Percentiles rank a stretch among this genome's conserved stretches.
Conservation (phyloP, 352 stramenopile genomes). For the Phytophthora megakarya region DNA sequence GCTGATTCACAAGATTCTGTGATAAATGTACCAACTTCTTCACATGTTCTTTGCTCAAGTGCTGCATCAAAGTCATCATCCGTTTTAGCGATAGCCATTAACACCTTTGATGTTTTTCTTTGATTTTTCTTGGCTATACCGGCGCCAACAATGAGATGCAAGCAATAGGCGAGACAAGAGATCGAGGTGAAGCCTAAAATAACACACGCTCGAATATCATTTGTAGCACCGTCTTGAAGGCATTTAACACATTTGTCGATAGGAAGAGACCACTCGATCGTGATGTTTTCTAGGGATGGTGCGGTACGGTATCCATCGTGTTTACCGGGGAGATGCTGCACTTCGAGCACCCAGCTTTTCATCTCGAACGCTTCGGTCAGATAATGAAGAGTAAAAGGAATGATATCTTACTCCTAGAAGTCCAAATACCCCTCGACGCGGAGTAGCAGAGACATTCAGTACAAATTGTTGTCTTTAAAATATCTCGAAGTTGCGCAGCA, state of each 20-base stretch:
- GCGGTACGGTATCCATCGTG: constrained; percentile 4
- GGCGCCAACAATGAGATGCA: constrained; percentile 5
- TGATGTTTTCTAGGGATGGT: neutral
- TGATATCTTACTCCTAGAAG: constrained; percentile 4
- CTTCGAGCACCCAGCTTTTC: neutral
- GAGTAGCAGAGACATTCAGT: constrained; percentile 9
- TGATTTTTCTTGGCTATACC: constrained; percentile 12
- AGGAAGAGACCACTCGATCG: neutral
- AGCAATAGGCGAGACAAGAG: constrained; percentile 7
- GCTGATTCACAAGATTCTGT: neutral
- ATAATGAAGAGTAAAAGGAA: constrained; percentile 10
- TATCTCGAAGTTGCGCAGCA: neutral
- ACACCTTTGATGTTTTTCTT: neutral
- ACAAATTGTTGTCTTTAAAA: neutral
- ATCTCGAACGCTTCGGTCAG: neutral
- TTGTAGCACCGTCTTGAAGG: constrained; percentile 8
- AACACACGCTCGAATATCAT: neutral
- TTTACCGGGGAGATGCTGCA: neutral
- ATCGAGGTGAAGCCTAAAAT: neutral
- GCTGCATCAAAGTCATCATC: neutral
- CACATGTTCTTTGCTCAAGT: neutral
- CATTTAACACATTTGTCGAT: constrained; percentile 2
- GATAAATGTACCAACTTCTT: constrained; percentile 3
- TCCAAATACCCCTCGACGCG: constrained; percentile 11
- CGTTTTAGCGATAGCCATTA: neutral